A percentile compares a stretch with the other conserved stretches of the same genome.
Evolutionary conservation across 805 yeast genomes (phyloP).

Genomic region (Candida broadrunensis): DNA sequence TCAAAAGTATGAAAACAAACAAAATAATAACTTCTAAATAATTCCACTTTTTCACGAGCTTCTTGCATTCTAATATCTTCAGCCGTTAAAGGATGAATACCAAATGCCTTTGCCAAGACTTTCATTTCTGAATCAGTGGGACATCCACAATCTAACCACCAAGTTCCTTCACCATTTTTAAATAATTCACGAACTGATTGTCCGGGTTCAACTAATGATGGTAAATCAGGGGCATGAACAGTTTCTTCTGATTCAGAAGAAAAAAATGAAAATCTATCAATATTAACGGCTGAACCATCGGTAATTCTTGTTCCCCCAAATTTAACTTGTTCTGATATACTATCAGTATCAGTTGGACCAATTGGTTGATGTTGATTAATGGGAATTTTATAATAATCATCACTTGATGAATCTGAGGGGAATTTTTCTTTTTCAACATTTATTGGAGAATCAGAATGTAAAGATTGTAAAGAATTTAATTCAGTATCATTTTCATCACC

Average conservation of each 20-base stretch:
- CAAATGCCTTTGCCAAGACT: constrained; percentile 86
- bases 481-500: neutral
- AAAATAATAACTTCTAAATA: constrained; percentile 85
- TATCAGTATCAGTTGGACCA: neutral
- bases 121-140: constrained; percentile 97
- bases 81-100: constrained; percentile 95
- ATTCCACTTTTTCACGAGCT: constrained; percentile 94
- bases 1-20: constrained; percentile 97
- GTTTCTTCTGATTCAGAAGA: constrained; percentile 82
- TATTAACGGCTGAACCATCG: constrained; percentile 11
- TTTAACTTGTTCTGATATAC: constrained; percentile 31
- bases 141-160: constrained; percentile 96
- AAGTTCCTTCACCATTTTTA: constrained; percentile 68
- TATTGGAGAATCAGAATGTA: neutral
- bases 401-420: constrained; percentile 20
- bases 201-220: constrained; percentile 67
- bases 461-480: constrained; percentile 1
- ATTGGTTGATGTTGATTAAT: neutral
- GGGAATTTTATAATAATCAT: constrained; percentile 13
- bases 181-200: constrained; percentile 68
- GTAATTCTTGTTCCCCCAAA: constrained; percentile 38
- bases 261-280: constrained; percentile 78
- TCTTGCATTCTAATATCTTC: constrained; percentile 97
- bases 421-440: constrained; percentile 5
- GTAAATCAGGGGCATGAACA: constrained; percentile 82